Percentiles rank a stretch among this genome's conserved stretches.
Evolutionary conservation across 2,329 filamentous ascomycete genomes (phyloP).

Genomic region (Botrytis tulipae): DNA sequence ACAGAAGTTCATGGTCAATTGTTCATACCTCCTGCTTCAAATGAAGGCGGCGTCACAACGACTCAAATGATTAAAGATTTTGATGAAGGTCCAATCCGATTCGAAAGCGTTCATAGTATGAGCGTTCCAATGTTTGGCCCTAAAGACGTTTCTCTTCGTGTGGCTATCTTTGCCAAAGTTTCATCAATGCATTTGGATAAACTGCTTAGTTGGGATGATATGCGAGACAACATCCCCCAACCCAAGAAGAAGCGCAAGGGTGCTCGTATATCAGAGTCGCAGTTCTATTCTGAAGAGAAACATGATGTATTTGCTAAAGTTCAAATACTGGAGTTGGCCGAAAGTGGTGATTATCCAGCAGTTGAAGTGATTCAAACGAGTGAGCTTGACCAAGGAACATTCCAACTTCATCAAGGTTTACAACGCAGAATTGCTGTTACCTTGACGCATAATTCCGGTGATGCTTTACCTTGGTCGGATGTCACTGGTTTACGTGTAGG

Average conservation of each 20-base stretch:
- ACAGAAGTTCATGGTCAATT: constrained; percentile 94
- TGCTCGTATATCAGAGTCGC: constrained; percentile 78
- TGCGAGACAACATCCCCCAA: constrained; percentile 73
- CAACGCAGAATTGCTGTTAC: constrained; percentile 85
- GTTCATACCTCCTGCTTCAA: constrained; percentile 89
- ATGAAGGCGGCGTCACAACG: constrained; percentile 87
- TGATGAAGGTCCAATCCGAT: constrained; percentile 86
- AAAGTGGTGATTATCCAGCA: constrained; percentile 85
- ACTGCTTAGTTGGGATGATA: constrained; percentile 97
- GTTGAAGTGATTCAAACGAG: constrained; percentile 88
- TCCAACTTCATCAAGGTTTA: constrained; percentile 91
- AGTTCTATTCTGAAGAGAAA: constrained; percentile 90
- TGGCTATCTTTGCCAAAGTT: constrained; percentile 88
- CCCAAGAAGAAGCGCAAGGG: constrained; percentile 53
- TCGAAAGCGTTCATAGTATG: constrained; percentile 98
- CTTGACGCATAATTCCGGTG: constrained; percentile 87
- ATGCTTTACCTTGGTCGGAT: constrained; percentile 84
- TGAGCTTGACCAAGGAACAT: constrained; percentile 83
- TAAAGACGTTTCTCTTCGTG: constrained; percentile 71
- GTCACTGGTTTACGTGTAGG: constrained; percentile 75
- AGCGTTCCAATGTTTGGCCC: constrained; percentile 80
- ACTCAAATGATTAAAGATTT: constrained; percentile 94
- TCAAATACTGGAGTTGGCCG: constrained; percentile 87
- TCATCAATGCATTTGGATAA: constrained; percentile 95
- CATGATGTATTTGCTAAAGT: constrained; percentile 88